These are phyloP conservation scores for Candida yuanshanica DNA, from an alignment of 805 yeast genomes.

Conservation along the genomic window DNA sequence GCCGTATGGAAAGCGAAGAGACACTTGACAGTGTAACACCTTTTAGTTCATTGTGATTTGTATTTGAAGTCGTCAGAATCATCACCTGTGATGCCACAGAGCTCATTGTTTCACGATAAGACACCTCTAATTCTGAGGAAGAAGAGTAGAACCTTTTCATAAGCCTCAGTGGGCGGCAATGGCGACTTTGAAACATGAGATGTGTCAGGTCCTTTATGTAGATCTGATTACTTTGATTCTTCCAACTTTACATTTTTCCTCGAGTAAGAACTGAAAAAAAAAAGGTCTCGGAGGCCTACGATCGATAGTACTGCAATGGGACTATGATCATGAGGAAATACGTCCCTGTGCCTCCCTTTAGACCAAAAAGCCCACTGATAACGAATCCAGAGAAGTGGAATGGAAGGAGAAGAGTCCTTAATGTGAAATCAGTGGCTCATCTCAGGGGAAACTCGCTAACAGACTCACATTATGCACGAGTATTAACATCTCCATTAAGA, in stretches of 20 bases:
- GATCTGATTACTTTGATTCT: not conserved
- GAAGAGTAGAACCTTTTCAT: conserved; percentile 9
- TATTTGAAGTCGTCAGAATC: conserved; percentile 50
- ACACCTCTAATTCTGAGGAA: conserved; percentile 1
- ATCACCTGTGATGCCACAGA: conserved; percentile 48
- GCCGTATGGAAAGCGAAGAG: conserved; percentile 72
- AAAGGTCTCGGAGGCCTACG: not conserved
- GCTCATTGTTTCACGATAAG: conserved; percentile 36
- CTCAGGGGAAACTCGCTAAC: conserved; percentile 11
- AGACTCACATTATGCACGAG: conserved; percentile 32
- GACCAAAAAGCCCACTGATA: conserved; percentile 9
- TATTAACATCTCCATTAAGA: conserved; percentile 39
- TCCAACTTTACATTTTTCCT: not conserved
- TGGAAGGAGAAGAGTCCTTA: conserved; percentile 2
- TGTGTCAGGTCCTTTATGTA: not conserved
- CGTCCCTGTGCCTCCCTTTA: conserved; percentile 6
- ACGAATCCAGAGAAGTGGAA: conserved; percentile 7
- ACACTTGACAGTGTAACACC: conserved; percentile 89
- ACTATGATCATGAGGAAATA: conserved; percentile 7
- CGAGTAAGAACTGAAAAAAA: not conserved
- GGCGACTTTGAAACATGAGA: not conserved
- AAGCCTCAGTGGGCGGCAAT: conserved; percentile 3
- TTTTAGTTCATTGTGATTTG: conserved; percentile 28
- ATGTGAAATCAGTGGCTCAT: not conserved
- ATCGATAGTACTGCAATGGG: no score